Conservation (phyloP, 2,329 filamentous ascomycete genomes). For the Aspergillus pseudoglaucus region DNA sequence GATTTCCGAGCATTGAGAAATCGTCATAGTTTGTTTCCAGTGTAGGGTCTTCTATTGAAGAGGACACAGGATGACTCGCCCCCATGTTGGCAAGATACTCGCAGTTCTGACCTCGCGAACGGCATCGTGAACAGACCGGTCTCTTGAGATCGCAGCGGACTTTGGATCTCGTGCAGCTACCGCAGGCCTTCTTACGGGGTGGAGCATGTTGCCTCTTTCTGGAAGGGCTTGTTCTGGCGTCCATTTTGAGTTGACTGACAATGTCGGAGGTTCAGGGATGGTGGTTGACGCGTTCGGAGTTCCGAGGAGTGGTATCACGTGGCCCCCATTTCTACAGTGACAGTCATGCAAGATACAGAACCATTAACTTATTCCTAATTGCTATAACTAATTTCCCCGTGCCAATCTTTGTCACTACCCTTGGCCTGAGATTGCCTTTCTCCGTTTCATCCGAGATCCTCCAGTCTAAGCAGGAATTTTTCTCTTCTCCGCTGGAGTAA, state of each 20-base stretch:
- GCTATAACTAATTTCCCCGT: too few species aligned
- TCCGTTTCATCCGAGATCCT: neutral
- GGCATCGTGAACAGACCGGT: constrained; percentile 14
- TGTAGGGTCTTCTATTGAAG: neutral
- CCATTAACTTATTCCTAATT: too few species aligned
- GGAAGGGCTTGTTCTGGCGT: too few species aligned
- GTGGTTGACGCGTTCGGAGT: too few species aligned
- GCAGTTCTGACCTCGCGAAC: constrained; percentile 8
- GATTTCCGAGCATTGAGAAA: neutral
- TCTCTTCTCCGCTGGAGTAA: constrained; percentile 12
- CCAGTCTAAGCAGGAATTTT: neutral
- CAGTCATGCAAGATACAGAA: too few species aligned
- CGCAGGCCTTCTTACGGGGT: constrained; percentile 15
- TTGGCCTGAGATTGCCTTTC: too few species aligned
- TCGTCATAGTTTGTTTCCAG: neutral
- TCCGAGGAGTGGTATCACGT: too few species aligned
- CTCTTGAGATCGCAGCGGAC: constrained; percentile 12
- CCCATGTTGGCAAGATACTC: constrained; percentile 7
- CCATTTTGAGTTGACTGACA: too few species aligned
- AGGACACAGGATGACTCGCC: neutral
- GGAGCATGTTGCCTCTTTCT: neutral
- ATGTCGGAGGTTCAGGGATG: too few species aligned
- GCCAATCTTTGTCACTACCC: too few species aligned
- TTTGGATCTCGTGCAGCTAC: constrained; percentile 14
- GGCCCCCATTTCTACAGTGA: too few species aligned